Conservation (phyloP, 2,329 filamentous ascomycete genomes). For the Paecilomyces niveus region DNA sequence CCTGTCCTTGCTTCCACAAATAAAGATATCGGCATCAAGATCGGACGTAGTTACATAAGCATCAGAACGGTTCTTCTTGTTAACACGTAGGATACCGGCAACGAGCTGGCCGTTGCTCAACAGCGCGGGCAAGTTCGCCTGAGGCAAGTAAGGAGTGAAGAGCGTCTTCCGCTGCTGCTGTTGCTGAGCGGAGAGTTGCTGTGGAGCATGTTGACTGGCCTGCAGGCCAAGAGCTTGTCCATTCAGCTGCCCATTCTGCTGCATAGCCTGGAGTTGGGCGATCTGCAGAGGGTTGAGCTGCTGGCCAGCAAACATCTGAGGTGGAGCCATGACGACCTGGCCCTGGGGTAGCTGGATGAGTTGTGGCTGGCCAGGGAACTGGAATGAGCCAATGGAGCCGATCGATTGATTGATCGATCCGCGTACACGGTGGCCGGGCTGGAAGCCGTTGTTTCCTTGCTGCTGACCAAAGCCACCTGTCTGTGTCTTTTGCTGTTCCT, state of each 20-base stretch:
- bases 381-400: constrained; percentile 75
- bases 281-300: constrained; percentile 83
- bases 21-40: constrained; percentile 96
- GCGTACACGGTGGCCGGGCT: constrained; percentile 82
- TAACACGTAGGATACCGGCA: constrained; percentile 91
- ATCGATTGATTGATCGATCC: constrained; percentile 82
- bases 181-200: constrained; percentile 48
- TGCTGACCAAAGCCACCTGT: constrained; percentile 62
- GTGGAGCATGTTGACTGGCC: constrained; percentile 65
- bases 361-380: constrained; percentile 81
- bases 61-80: constrained; percentile 99
- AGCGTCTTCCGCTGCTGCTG: constrained; percentile 88
- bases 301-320: constrained; percentile 76
- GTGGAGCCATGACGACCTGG: constrained; percentile 71
- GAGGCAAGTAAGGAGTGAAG: constrained; percentile 94
- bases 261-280: constrained; percentile 83
- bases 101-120: constrained; percentile 89
- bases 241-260: constrained; percentile 81
- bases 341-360: constrained; percentile 76
- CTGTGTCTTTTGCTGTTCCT: constrained; percentile 45
- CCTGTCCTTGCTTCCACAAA: constrained; percentile 97
- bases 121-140: constrained; percentile 85
- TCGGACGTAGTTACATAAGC: constrained; percentile 94
- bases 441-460: constrained; percentile 69
- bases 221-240: constrained; percentile 64